Conservation (phyloP, 768 basidiomycete genomes). For the Psilocybe subaeruginosa region DNA sequence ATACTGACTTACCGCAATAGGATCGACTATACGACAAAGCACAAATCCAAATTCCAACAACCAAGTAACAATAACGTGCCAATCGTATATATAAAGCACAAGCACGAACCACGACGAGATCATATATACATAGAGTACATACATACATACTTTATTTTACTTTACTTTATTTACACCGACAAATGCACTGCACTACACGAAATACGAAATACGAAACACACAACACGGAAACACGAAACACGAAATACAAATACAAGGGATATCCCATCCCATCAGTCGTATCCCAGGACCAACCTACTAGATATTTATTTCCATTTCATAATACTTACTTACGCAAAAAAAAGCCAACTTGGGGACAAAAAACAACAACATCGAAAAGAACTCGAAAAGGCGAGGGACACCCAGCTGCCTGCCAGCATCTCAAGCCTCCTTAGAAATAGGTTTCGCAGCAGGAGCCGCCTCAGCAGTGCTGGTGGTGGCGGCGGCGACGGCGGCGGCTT, state of each 20-base stretch:
- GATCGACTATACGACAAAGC: too few species aligned
- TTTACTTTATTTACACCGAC: neutral
- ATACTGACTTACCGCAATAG: too few species aligned
- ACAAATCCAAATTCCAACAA: too few species aligned
- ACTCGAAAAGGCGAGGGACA: neutral
- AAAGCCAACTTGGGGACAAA: too few species aligned
- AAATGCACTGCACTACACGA: neutral
- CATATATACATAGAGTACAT: neutral
- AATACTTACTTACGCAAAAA: neutral
- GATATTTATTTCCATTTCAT: too few species aligned
- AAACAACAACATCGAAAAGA: neutral
- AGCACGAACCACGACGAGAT: too few species aligned
- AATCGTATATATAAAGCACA: neutral
- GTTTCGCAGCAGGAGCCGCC: neutral
- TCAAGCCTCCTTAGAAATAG: neutral
- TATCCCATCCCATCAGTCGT: too few species aligned
- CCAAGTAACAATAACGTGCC: too few species aligned
- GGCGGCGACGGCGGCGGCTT: neutral
- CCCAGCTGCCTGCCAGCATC: neutral
- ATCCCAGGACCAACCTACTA: too few species aligned
- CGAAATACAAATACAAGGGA: neutral
- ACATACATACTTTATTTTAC: slow-evolving; percentile 1
- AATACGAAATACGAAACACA: neutral
- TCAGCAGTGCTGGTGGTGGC: too few species aligned
- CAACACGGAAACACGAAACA: too few species aligned